Conservation (phyloP, 2,329 filamentous ascomycete genomes). For the Periconia sp. region DNA sequence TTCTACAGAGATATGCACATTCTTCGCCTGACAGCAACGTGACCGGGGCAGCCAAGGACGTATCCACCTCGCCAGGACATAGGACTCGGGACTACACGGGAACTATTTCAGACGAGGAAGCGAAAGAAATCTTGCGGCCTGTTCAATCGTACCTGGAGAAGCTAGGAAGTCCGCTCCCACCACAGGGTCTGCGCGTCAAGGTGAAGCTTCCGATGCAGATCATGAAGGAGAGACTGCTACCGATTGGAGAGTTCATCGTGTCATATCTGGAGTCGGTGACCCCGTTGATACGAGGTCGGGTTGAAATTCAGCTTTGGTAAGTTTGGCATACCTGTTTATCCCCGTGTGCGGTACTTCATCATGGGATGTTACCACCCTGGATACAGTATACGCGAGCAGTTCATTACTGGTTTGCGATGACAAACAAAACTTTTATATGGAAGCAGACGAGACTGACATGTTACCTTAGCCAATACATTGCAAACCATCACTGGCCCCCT, state of each 20-base stretch:
- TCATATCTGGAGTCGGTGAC: neutral
- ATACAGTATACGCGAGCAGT: too few relatives aligned
- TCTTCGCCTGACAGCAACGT: neutral
- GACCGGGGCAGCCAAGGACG: neutral
- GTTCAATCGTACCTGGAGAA: constrained; percentile 7
- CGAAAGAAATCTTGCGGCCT: constrained; percentile 9
- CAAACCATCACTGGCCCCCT: neutral
- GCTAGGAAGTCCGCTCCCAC: constrained; percentile 13
- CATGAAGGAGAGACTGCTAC: constrained; percentile 15
- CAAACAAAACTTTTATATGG: neutral
- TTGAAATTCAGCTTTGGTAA: constrained; percentile 19
- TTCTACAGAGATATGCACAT: too few relatives aligned
- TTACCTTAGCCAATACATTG: neutral
- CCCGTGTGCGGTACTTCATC: neutral
- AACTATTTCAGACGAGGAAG: neutral
- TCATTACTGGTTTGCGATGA: too few relatives aligned
- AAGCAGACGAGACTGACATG: neutral
- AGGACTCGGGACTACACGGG: neutral
- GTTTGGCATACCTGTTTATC: neutral
- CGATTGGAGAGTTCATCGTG: constrained; percentile 17
- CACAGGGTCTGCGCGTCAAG: constrained; percentile 4
- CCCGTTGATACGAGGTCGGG: constrained; percentile 1
- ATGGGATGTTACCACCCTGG: neutral
- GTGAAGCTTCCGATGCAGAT: constrained; percentile 15
- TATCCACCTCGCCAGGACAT: neutral